These are phyloP conservation scores for Monosporascus sp. DNA, from an alignment of 2,329 filamentous ascomycete genomes.

Conservation along the genomic window DNA sequence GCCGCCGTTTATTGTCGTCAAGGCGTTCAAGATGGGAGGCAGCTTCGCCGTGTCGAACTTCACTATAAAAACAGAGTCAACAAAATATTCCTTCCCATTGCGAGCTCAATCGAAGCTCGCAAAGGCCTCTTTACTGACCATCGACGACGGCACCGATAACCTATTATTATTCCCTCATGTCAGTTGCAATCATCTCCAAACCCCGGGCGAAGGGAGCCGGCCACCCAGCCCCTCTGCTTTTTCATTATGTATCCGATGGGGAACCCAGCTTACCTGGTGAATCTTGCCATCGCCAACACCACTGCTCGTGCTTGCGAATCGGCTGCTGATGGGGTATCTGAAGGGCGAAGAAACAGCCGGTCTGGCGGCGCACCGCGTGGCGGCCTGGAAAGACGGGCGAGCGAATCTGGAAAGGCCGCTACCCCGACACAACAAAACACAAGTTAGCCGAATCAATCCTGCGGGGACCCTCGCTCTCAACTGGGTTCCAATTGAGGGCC, in stretches of 20 bases:
- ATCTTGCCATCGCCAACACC: conserved; percentile 62
- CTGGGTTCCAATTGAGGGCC: conserved; percentile 28
- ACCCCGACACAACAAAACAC: conserved; percentile 22
- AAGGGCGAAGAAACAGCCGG: conserved; percentile 39
- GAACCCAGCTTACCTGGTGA: conserved; percentile 51
- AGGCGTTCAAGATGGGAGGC: conserved; percentile 94
- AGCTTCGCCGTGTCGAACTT: conserved; percentile 96
- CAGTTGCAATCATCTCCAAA: conserved; percentile 19
- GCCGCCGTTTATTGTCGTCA: conserved; percentile 85
- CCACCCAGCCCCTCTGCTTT: neutral
- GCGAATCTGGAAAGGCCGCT: conserved; percentile 63
- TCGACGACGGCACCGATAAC: conserved; percentile 99
- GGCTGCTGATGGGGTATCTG: conserved; percentile 49
- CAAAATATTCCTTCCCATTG: conserved; percentile 2
- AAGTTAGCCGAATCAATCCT: conserved; percentile 45
- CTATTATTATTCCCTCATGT: conserved; percentile 55
- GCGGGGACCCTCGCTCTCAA: conserved; percentile 49
- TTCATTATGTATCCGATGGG: neutral
- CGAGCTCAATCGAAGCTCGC: conserved; percentile 5
- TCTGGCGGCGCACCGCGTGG: conserved; percentile 52
- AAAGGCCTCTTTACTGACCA: conserved; percentile 56
- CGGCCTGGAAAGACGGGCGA: conserved; percentile 55
- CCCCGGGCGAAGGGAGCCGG: neutral
- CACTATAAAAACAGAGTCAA: conserved; percentile 52
- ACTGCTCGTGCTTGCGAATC: conserved; percentile 53